These are phyloP conservation scores for Jamesozyma piceae DNA, from an alignment of 805 yeast species.

Conservation along the genomic window DNA sequence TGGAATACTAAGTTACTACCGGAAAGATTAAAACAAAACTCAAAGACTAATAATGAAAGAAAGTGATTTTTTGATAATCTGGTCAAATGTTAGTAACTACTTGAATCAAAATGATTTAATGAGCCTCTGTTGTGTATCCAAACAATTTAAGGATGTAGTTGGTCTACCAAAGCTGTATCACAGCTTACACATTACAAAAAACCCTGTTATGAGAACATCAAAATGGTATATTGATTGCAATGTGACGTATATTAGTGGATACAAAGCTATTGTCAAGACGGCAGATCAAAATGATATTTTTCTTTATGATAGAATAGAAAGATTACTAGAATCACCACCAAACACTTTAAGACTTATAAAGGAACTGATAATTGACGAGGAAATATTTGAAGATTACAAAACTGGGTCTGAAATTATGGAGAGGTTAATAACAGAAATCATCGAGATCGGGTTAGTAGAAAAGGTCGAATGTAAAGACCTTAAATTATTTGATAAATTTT, in stretches of 20 bases:
- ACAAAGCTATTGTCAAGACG: conserved; percentile 28
- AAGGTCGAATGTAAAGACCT: conserved; percentile 16
- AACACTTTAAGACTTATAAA: conserved; percentile 22
- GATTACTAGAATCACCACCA: conserved; percentile 33
- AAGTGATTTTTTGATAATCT: neutral
- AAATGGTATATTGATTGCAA: conserved; percentile 30
- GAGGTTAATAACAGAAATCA: conserved; percentile 14
- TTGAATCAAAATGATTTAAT: conserved; percentile 36
- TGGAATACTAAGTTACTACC: too few species aligned
- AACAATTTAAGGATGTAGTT: conserved; percentile 23
- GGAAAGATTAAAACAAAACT: too few species aligned
- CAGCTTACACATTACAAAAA: conserved; percentile 30
- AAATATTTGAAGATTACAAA: conserved; percentile 22
- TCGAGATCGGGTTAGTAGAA: conserved; percentile 19
- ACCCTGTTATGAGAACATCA: conserved; percentile 26
- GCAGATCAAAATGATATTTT: conserved; percentile 32
- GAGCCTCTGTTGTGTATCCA: conserved; percentile 28
- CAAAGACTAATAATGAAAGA: neutral
- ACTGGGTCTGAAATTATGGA: conserved; percentile 12
- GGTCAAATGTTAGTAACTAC: neutral
- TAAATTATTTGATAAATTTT: conserved; percentile 9
- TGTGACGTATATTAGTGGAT: conserved; percentile 34
- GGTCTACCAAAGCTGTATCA: conserved; percentile 32
- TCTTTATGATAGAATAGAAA: conserved; percentile 32
- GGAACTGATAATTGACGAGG: conserved; percentile 30